A percentile compares a stretch with the other conserved stretches of the same genome.
Evolutionary conservation across 1,284 basidiomycete species (phyloP).

Genomic region (Rhodotorula sp.): DNA sequence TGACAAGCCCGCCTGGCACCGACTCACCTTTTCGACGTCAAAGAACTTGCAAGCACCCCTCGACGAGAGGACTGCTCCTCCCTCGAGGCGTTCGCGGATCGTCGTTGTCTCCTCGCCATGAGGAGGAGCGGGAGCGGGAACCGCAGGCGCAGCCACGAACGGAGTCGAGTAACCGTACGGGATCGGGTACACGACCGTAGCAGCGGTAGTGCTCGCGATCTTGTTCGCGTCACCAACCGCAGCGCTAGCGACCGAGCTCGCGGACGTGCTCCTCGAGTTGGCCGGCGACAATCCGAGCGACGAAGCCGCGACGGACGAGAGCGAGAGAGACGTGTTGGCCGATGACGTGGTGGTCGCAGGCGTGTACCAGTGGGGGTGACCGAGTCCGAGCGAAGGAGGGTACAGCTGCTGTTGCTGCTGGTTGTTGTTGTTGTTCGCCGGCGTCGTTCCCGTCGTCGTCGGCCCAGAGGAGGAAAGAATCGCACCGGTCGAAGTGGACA

Average conservation of each 20-base stretch:
- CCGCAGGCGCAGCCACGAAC: too few relatives aligned
- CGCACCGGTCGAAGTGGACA: too few relatives aligned
- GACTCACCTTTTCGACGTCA: conserved; percentile 4
- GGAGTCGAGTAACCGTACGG: not conserved
- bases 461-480: not conserved
- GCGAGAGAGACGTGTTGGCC: not conserved
- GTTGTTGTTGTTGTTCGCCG: not conserved
- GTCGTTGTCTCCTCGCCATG: not conserved
- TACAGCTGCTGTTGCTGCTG: not conserved
- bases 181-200: not conserved
- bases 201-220: not conserved
- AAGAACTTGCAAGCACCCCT: conserved; percentile 7
- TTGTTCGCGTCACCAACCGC: too few relatives aligned
- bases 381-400: conserved; percentile 3
- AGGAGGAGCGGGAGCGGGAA: not conserved
- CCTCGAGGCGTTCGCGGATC: not conserved
- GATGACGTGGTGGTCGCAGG: not conserved
- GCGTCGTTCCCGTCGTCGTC: not conserved
- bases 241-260: not conserved
- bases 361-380: not conserved
- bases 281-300: not conserved
- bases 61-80: not conserved
- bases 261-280: not conserved
- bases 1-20: not conserved
- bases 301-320: not conserved